Conservation (phyloP, 129 eudicot genomes). For the Kitagawia praeruptora region DNA sequence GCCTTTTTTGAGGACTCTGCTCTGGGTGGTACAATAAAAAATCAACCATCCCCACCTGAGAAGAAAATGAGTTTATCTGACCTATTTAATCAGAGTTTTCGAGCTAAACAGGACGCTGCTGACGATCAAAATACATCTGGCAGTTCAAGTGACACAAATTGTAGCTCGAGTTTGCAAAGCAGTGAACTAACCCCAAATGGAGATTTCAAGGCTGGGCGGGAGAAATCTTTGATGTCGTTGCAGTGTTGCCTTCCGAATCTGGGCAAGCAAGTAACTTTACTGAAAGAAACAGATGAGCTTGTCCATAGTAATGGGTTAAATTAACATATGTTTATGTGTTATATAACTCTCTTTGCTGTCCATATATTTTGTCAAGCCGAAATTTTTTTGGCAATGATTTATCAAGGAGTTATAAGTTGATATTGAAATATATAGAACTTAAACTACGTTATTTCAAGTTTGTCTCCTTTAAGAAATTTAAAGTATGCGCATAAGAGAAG, state of each 20-base stretch:
- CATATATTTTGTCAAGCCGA: background rate
- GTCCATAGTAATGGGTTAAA: constrained; percentile 9
- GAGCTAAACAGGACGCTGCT: constrained; percentile 13
- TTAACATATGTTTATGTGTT: background rate
- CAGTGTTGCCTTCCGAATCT: constrained; percentile 47
- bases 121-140: constrained; percentile 14
- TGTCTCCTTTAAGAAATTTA: too few relatives aligned
- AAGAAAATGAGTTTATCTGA: constrained; percentile 21
- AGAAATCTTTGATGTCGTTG: constrained; percentile 26
- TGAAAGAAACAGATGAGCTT: constrained; percentile 37
- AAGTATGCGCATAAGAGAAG: too few relatives aligned
- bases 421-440: background rate
- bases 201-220: constrained; percentile 15
- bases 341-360: background rate
- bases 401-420: background rate
- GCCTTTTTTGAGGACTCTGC: constrained; percentile 13
- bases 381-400: background rate
- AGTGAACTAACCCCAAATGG: constrained; percentile 23
- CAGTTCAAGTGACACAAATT: constrained; percentile 24
- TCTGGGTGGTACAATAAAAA: constrained; percentile 1
- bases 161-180: constrained; percentile 15
- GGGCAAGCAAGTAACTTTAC: constrained; percentile 42
- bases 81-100: constrained; percentile 32
- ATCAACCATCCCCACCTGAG: constrained; percentile 8
- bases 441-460: background rate